Evolutionary conservation across 2,329 filamentous ascomycete species (phyloP).

Genomic region (Cytospora piceae): DNA sequence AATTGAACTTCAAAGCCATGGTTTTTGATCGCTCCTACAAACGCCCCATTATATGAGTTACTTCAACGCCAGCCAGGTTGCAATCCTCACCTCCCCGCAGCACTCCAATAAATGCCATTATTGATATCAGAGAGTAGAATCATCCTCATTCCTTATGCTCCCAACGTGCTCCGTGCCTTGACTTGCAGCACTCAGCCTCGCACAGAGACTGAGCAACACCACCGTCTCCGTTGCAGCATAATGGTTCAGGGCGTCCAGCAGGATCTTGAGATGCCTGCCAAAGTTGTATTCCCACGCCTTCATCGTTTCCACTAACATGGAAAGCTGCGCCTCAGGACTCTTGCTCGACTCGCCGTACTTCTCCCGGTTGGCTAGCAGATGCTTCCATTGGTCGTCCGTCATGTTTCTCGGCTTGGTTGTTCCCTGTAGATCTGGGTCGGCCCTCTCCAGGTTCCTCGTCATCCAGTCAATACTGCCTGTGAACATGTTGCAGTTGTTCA

Average conservation of each 20-base stretch:
- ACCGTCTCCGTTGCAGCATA: conserved; percentile 97
- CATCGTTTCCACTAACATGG: conserved; percentile 76
- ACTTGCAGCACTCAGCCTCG: conserved; percentile 78
- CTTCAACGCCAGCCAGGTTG: conserved; percentile 21
- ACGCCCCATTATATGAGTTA: conserved; percentile 1
- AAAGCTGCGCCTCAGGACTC: conserved; percentile 44
- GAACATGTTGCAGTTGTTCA: conserved; percentile 94
- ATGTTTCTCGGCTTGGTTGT: conserved; percentile 61
- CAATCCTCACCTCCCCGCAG: not conserved
- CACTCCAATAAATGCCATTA: not conserved
- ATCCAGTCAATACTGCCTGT: conserved; percentile 87
- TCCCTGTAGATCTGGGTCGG: conserved; percentile 76
- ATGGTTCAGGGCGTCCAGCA: conserved; percentile 94
- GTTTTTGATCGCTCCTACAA: not conserved
- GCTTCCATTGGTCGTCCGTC: conserved; percentile 63
- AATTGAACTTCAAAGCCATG: conserved; percentile 8
- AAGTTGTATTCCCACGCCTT: conserved; percentile 94
- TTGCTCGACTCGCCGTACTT: conserved; percentile 44
- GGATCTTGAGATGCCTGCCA: conserved; percentile 85
- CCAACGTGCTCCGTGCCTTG: conserved; percentile 72
- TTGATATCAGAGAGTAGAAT: conserved; percentile 36
- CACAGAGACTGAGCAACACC: conserved; percentile 85
- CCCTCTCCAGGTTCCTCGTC: conserved; percentile 79
- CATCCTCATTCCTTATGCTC: conserved; percentile 60
- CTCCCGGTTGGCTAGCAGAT: conserved; percentile 55